A percentile compares a stretch with the other conserved stretches of the same genome.
These are phyloP conservation scores for Cydonia oblonga DNA, from an alignment of 331 rosid genomes.

Conservation along the genomic window DNA sequence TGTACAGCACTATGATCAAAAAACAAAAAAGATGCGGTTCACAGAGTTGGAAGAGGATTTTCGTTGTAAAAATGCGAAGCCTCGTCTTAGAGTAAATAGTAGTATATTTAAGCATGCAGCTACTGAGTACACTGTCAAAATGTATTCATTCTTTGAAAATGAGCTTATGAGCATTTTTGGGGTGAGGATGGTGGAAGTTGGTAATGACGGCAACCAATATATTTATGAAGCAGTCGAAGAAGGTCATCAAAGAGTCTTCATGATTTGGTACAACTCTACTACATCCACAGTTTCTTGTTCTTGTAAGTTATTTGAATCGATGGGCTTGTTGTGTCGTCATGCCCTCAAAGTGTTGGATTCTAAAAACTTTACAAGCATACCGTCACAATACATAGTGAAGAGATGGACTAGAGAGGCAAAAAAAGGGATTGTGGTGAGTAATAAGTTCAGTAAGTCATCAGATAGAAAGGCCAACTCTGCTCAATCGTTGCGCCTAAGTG, in stretches of 20 bases:
- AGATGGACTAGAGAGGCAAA: conserved; percentile 19
- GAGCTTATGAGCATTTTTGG: conserved; percentile 6
- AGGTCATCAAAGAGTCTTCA: conserved; percentile 1
- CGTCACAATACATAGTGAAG: conserved; percentile 3
- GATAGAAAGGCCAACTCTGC: background rate
- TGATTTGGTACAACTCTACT: background rate
- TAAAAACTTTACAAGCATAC: conserved; percentile 8
- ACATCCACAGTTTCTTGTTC: conserved; percentile 1
- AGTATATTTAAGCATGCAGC: conserved; percentile 18
- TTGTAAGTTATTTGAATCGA: conserved; percentile 8
- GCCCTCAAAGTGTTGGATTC: conserved; percentile 8
- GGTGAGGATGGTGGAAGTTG: background rate
- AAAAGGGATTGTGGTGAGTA: background rate
- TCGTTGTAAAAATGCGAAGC: background rate
- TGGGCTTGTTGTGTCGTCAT: conserved; percentile 13
- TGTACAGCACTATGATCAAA: background rate
- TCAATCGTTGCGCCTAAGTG: background rate
- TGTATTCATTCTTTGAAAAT: conserved; percentile 1
- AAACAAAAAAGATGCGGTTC: background rate
- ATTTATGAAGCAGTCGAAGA: background rate
- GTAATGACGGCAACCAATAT: background rate
- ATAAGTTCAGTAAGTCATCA: background rate
- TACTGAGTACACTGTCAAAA: background rate
- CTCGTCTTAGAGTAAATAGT: background rate
- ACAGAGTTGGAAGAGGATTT: conserved; percentile 6